Evolutionary conservation across 768 basidiomycete species (phyloP).

Genomic region (Gloeophyllum trabeum): DNA sequence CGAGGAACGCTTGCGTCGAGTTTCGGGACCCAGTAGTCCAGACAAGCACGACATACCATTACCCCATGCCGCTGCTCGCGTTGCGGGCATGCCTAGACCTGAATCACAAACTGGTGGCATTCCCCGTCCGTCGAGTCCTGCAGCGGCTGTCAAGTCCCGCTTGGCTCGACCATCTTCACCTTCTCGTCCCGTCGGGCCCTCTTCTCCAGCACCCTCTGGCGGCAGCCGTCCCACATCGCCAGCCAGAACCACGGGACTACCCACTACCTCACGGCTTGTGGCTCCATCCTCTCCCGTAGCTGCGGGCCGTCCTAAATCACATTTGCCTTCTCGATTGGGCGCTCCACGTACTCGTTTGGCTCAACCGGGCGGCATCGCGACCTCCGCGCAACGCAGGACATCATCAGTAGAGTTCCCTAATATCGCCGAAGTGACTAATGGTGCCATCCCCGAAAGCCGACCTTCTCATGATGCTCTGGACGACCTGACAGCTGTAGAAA

Average conservation of each 20-base stretch:
- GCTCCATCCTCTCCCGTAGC: constrained; percentile 24
- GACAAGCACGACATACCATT: constrained; percentile 22
- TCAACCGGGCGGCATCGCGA: background rate
- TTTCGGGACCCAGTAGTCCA: constrained; percentile 53
- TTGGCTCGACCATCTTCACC: constrained; percentile 33
- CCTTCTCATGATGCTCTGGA: background rate
- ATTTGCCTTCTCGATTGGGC: constrained; percentile 67
- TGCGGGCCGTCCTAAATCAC: constrained; percentile 47
- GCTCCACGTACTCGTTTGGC: constrained; percentile 43
- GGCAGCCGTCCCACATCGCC: constrained; percentile 35
- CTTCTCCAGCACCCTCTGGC: constrained; percentile 24
- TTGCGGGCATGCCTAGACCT: constrained; percentile 30
- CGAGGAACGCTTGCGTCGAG: constrained; percentile 78
- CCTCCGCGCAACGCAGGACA: background rate
- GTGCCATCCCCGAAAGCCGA: background rate
- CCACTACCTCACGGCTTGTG: constrained; percentile 17
- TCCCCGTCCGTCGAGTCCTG: constrained; percentile 38
- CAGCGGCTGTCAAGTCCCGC: constrained; percentile 25
- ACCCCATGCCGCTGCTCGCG: constrained; percentile 34
- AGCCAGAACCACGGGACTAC: constrained; percentile 8
- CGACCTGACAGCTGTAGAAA: background rate
- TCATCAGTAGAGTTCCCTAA: background rate
- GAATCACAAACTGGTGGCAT: constrained; percentile 29
- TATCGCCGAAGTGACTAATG: background rate
- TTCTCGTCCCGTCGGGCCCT: constrained; percentile 19